Evolutionary conservation across 1,284 basidiomycete genomes (phyloP), one percentile per base, ranked within the genome.

Genomic region (Apiotrichum akiyoshidainum): DNA sequence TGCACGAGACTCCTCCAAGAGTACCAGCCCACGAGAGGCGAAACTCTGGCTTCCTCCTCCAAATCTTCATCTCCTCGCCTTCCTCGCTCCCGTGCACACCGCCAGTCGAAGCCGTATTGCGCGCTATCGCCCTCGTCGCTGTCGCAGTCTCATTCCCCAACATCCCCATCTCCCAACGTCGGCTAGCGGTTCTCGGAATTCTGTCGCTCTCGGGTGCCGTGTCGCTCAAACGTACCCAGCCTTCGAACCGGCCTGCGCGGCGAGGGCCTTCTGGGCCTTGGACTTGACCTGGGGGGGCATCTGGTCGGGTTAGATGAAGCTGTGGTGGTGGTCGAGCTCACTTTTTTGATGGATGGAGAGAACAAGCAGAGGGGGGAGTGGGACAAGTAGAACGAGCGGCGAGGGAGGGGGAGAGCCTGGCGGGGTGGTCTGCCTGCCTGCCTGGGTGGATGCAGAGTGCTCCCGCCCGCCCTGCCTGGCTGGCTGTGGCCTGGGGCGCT

Each of bases 201-300:
- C 21, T 16, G 21, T 41, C 40, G 35, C 22, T 13, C 21, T 46
- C 58, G 35, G 19, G 10, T 45, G 31, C 26, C 21, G 45, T 46
- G 22, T 45, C 31, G 26, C n/a, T 40, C 22, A 48, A 17, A 77
- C 77, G 74, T 64, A 78, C 77, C 76, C 76, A 64, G 76, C 73
- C 65, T 72, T 72, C 60, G 75, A 76, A 74, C 76, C 76, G 68
- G 76, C 76, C 73, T 71, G 70, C 52, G 76, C 76, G 72, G 76
- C 76, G 65, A 74, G 74, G 68, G 76, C 76, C 74, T 77, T 78
- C 65, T 77, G 76, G 67, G 77, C 72, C 69, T 78, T 74, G 53
- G 68, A 68, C 72, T 77, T 77, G 54, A 77, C 73, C 67, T 77
- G 71, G 53, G 74, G 73, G 63, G 71, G 73, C 71, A 54, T 61